A percentile compares a stretch with the other conserved stretches of the same genome.
Conservation (phyloP, 352 stramenopile genomes). For the Phytophthora fragariae region DNA sequence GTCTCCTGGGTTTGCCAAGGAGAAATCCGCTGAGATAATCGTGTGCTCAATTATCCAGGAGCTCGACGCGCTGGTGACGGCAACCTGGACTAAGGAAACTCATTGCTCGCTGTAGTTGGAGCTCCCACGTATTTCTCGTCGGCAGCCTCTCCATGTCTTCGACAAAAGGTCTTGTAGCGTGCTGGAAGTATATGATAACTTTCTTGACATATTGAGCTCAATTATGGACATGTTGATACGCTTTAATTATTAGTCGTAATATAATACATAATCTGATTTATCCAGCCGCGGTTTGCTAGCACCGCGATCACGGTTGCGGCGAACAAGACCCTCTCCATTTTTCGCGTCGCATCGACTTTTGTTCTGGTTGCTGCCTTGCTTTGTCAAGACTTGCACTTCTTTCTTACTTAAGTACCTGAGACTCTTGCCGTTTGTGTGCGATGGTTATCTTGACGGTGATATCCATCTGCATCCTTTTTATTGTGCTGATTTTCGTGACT, state of each 20-base stretch:
- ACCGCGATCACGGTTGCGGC: neutral
- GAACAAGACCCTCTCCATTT: neutral
- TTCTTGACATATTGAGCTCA: too few species aligned
- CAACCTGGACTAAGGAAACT: neutral
- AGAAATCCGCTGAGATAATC: conserved; percentile 36
- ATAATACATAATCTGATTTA: neutral
- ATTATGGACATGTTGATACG: neutral
- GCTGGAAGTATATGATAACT: too few species aligned
- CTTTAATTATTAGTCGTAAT: neutral
- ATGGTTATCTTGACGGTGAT: neutral
- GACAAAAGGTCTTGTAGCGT: too few species aligned
- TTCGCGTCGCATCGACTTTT: neutral
- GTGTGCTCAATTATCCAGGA: conserved; percentile 33
- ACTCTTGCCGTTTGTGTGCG: neutral
- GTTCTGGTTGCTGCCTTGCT: neutral
- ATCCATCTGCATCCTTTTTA: neutral
- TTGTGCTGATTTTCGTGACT: neutral
- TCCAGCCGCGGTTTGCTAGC: neutral
- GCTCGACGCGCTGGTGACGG: conserved; percentile 11
- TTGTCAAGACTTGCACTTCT: neutral
- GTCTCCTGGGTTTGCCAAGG: conserved; percentile 30
- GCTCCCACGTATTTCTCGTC: too few species aligned
- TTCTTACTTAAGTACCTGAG: neutral
- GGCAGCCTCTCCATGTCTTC: too few species aligned
- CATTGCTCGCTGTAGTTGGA: conserved; percentile 15